Conservation (phyloP, 345 rosid genomes). For the Sisymbrium altissimum region DNA sequence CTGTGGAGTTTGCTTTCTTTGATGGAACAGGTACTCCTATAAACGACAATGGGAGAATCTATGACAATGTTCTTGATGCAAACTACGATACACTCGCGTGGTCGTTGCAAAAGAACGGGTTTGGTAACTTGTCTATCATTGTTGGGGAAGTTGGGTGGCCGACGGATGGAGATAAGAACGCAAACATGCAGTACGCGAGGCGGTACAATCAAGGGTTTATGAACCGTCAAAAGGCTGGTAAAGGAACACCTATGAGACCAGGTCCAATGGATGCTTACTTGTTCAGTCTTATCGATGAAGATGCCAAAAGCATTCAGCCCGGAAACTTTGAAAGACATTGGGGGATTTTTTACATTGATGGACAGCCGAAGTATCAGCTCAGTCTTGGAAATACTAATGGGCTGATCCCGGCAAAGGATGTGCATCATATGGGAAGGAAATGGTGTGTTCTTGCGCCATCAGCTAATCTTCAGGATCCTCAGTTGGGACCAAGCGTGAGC, state of each 20-base stretch:
- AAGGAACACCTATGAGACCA: constrained; percentile 61
- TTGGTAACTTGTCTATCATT: constrained; percentile 44
- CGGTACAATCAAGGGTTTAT: constrained; percentile 61
- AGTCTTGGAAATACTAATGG: constrained; percentile 37
- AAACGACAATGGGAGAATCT: constrained; percentile 51
- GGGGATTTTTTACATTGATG: constrained; percentile 58
- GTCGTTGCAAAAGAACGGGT: constrained; percentile 65
- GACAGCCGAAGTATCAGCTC: constrained; percentile 51
- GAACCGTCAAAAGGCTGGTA: constrained; percentile 41
- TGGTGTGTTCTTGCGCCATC: constrained; percentile 57
- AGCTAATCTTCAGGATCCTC: constrained; percentile 49
- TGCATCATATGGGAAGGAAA: constrained; percentile 41
- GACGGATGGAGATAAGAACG: constrained; percentile 59
- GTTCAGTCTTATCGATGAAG: constrained; percentile 63
- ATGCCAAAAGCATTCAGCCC: constrained; percentile 56
- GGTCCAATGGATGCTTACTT: constrained; percentile 54
- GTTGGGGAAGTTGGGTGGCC: constrained; percentile 82
- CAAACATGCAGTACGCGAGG: constrained; percentile 45
- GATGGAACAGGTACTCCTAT: constrained; percentile 42
- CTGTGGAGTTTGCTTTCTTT: constrained; percentile 63
- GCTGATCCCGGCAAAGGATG: constrained; percentile 44
- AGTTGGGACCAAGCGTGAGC: constrained; percentile 50
- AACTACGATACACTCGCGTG: constrained; percentile 58
- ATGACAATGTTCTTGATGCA: constrained; percentile 62
- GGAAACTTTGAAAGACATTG: constrained; percentile 71